phyloP scores from a whole-genome alignment of 78 protist genomes.

The Dictyostelium purpureum region DNA sequence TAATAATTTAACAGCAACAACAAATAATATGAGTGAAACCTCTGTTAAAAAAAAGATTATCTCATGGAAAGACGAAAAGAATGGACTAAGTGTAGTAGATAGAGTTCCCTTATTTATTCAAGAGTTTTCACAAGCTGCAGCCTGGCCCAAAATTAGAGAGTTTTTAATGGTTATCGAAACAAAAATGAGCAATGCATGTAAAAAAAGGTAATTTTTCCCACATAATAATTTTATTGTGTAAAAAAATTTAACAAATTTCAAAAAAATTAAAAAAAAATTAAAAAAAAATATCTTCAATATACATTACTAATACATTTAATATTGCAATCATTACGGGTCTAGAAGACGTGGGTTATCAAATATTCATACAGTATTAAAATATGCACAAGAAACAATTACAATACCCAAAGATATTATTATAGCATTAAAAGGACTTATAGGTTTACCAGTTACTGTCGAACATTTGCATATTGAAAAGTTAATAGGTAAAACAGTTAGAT shows the following conservation, averaged over 20 bases:
- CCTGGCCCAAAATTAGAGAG: constrained; percentile 42
- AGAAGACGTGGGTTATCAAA: constrained; percentile 39
- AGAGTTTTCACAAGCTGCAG: constrained; percentile 13
- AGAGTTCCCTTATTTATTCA: constrained; percentile 48
- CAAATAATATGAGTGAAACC: background rate
- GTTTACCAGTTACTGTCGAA: constrained; percentile 36
- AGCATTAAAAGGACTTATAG: constrained; percentile 26
- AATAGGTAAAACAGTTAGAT: constrained; percentile 57
- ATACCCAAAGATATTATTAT: constrained; percentile 47
- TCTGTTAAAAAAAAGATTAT: background rate
- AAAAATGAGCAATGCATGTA: constrained; percentile 59
- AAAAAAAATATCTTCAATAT: no score
- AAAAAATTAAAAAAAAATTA: no score
- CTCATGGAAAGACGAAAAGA: constrained; percentile 66
- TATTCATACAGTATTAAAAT: constrained; percentile 28
- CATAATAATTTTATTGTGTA: background rate
- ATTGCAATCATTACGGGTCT: no score
- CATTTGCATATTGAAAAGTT: constrained; percentile 35
- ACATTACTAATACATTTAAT: no score
- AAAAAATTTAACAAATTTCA: no score
- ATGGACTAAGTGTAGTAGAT: constrained; percentile 31
- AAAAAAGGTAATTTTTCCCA: constrained; percentile 13
- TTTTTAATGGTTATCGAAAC: constrained; percentile 3
- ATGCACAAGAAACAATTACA: constrained; percentile 27
- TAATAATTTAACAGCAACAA: background rate